Evolutionary conservation across 495 filamentous ascomycete species (phyloP).

Genomic region (Lasiosphaeria miniovina): DNA sequence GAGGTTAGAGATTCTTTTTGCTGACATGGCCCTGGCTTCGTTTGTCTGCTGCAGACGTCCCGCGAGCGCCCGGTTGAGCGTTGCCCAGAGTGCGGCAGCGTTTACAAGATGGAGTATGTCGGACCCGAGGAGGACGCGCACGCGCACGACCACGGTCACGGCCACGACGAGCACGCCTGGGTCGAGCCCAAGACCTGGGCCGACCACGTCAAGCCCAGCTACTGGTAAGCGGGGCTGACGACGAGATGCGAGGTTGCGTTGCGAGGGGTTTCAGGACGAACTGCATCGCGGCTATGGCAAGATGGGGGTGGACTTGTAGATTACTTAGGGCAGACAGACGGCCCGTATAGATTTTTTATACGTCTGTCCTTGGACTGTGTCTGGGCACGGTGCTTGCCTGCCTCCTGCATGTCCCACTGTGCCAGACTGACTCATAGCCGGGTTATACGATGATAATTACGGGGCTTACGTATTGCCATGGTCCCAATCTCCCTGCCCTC

Average conservation of each 20-base stretch:
- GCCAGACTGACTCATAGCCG: too few relatives aligned
- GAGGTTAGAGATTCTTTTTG: too few relatives aligned
- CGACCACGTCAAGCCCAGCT: conserved; percentile 88
- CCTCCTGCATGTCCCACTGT: neutral
- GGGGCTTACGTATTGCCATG: too few relatives aligned
- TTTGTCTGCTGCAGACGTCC: conserved; percentile 56
- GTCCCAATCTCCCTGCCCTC: too few relatives aligned
- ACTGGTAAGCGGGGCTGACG: conserved; percentile 57
- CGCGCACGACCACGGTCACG: conserved; percentile 47
- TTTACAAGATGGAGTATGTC: conserved; percentile 95
- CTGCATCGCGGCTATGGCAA: neutral
- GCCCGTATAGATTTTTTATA: conserved; percentile 21
- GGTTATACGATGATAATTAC: too few relatives aligned
- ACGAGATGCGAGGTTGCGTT: neutral
- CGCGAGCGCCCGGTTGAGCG: conserved; percentile 88
- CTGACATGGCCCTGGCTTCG: conserved; percentile 5
- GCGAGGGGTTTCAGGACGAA: neutral
- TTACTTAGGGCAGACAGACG: conserved; percentile 8
- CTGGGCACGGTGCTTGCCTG: neutral
- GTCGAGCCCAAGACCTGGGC: conserved; percentile 89
- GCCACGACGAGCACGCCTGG: conserved; percentile 55
- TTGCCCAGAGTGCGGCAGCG: conserved; percentile 92
- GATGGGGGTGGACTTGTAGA: conserved; percentile 18
- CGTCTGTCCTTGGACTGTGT: conserved; percentile 2
- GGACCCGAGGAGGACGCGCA: conserved; percentile 66